Base-by-base conservation (phyloP, 257 asterid species). In the Avicennia marina region DNA sequence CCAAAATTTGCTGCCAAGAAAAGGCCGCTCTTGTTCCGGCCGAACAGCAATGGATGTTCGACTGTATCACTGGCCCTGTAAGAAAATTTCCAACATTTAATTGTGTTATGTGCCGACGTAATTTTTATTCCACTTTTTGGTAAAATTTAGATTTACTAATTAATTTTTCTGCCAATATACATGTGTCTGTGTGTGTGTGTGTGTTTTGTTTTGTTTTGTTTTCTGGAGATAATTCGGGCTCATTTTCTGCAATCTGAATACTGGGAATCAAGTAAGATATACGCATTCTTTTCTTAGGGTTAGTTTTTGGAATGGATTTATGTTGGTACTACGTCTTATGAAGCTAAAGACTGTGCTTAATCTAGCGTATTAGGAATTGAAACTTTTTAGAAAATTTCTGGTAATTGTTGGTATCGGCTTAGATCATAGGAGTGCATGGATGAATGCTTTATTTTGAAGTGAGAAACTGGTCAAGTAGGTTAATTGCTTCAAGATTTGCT, bases 31-130 rank as follows among this genome's bases (percentile, higher is more conserved):
- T 58, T 48, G 54, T 87, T 2, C 96, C 96, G 17, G 43, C 77
- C 10, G 88, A 71, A 1, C 98, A 90, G 63, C 78, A 76, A 48
- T 90, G 95, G 95, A 87, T 90, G 96, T 90, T 90, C 52, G 96
- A 87, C 48, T 80, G 79, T 17, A 45, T 87, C 50, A 49, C 68
- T 36, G 98, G 98, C 53, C 94, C 95, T 39, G 96, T 87, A 72
- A 69, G 71, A 7, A 18, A 19, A 53, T 62, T 22, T 22, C 32
- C 69, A 4, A 6, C 17, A 1, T 60, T 32, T 12, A 1, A 36
- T 16, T 48, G 29, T 48, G 13, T 44, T 6, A 18, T 17, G 19
- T 49, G 45, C 12, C 63, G n/a, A 15, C 4, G 26, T 17, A 6
- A 7, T 31, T 0, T 7, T 46, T 25, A 7, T n/a, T 19, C 1